Conservation (phyloP, 225 moss, liverwort and hornwort species). For the Polytrichum commune region DNA sequence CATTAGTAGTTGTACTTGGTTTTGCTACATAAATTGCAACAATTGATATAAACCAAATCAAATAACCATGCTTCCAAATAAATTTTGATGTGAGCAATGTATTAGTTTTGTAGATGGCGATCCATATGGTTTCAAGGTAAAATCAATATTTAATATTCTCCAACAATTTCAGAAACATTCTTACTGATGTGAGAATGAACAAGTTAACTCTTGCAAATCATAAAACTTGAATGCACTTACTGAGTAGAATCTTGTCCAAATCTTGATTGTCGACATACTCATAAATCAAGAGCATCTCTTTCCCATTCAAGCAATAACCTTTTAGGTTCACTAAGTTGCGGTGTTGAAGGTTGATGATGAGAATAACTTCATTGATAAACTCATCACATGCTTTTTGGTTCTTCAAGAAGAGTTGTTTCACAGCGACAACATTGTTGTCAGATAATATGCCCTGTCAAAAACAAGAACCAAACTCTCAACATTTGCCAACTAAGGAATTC, state of each 20-base stretch:
- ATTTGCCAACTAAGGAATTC: not conserved
- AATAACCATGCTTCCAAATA: not conserved
- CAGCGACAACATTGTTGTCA: conserved; percentile 18
- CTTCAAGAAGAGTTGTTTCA: conserved; percentile 25
- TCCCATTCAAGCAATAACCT: conserved; percentile 44
- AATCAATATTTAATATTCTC: not conserved
- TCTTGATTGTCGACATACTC: conserved; percentile 40
- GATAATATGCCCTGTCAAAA: conserved; percentile 21
- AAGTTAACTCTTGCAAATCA: not conserved
- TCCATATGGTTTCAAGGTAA: not conserved
- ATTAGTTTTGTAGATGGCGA: too few species aligned
- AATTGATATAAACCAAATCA: not conserved
- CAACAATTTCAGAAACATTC: not conserved
- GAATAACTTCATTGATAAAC: conserved; percentile 41
- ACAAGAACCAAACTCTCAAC: not conserved
- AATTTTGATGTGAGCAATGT: too few species aligned
- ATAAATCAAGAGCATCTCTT: conserved; percentile 42
- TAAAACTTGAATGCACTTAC: not conserved
- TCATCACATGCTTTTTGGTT: conserved; percentile 24
- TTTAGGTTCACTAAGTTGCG: conserved; percentile 29
- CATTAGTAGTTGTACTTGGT: not conserved
- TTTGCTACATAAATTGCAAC: not conserved
- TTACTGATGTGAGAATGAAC: too few species aligned
- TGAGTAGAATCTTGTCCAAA: conserved; percentile 42
- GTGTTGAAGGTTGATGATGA: conserved; percentile 39